Evolutionary conservation across 495 filamentous ascomycete species (phyloP), one percentile per base, ranked within the genome.

Genomic region (Hypomontagnella submonticulosa): DNA sequence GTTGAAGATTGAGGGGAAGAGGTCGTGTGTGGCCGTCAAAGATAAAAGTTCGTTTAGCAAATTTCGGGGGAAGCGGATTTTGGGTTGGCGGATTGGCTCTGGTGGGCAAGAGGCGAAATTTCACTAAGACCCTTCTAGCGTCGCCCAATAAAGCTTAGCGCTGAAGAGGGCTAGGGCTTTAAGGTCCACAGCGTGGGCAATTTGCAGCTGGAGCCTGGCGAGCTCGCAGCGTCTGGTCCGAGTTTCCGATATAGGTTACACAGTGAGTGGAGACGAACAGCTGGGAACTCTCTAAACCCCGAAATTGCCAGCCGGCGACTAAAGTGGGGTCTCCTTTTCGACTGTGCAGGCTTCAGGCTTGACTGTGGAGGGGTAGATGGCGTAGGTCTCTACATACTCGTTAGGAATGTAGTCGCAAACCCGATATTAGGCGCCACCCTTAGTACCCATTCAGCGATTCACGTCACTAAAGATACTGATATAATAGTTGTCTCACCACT

Each of bases 121-220:
- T 50, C 36, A 48, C 61, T 68, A 70, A 43, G 46, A 54, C 57
- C 50, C 46, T 61, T 64, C 18, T 65, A 49, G 53, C 23, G 51
- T 51, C 36, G 41, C 61, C 58, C 6, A 63, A 66, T 60, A 53
- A 66, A 57, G 69, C 44, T 63, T 74, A 74, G 71, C 49, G 57
- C 12, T 15, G 34, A 68, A 10, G 71, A 74, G 71, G 71, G 71
- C 71, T 74, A 74, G 71, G 71, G 71, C 71, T 74, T 74, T 15
- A 23, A 1, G 44, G 33, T 9, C 66, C 66, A 69, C 46, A 41
- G 4, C n/a, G n/a, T n/a, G n/a, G n/a, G n/a, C n/a, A n/a, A n/a
- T n/a, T 58, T 52, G 12, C 36, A 4, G 15, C 16, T 49, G 30
- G 43, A 51, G 36, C 27, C 15, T 37, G 30, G 7, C 13, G 34